These are phyloP conservation scores for Eremomyces bilateralis DNA, from an alignment of 495 filamentous ascomycete species.

Conservation along the genomic window DNA sequence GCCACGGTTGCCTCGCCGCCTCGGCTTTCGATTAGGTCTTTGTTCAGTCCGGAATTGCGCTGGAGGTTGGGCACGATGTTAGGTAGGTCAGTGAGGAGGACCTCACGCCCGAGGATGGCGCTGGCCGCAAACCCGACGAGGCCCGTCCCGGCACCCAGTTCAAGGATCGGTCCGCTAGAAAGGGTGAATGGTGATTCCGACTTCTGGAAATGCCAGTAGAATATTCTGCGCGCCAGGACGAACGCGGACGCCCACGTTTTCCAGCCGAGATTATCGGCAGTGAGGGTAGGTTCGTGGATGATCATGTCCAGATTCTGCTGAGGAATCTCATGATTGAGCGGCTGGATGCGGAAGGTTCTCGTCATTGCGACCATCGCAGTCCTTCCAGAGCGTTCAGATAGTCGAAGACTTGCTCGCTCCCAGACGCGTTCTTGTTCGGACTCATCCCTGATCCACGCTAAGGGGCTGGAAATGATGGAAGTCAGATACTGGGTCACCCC, in stretches of 20 bases:
- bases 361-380: conserved; percentile 61
- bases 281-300: conserved; percentile 71
- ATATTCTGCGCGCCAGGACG: conserved; percentile 58
- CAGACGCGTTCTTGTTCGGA: conserved; percentile 52
- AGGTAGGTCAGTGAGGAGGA: conserved; percentile 44
- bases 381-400: conserved; percentile 70
- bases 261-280: conserved; percentile 66
- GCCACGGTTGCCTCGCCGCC: conserved; percentile 22
- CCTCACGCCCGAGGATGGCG: conserved; percentile 17
- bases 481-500: conserved; percentile 40
- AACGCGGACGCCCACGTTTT: conserved; percentile 88
- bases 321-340: conserved; percentile 8
- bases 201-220: conserved; percentile 15
- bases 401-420: conserved; percentile 52
- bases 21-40: conserved; percentile 5
- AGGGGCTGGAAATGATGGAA: conserved; percentile 46
- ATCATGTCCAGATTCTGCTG: conserved; percentile 29
- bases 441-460: conserved; percentile 57
- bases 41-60: conserved; percentile 36
- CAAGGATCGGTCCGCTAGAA: conserved; percentile 20
- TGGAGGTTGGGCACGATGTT: conserved; percentile 46
- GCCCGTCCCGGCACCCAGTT: conserved; percentile 44
- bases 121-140: conserved; percentile 33
- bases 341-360: conserved; percentile 48
- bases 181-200: conserved; percentile 1